These are phyloP conservation scores for Xylariales sp. DNA, from an alignment of 2,329 filamentous ascomycete species.

Conservation along the genomic window DNA sequence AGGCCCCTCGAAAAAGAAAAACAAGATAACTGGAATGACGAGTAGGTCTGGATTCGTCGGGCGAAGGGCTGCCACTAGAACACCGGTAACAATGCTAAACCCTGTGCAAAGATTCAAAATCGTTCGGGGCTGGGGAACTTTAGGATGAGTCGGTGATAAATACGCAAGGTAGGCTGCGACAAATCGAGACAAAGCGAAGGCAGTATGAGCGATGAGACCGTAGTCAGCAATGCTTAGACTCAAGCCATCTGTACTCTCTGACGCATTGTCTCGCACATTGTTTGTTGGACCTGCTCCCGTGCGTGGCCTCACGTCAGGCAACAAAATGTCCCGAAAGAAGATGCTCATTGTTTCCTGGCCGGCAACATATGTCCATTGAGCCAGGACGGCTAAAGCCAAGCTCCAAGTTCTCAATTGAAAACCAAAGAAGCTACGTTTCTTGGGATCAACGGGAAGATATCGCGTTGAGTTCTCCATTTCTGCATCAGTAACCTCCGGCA, in stretches of 20 bases:
- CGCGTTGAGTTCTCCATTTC: constrained; percentile 63
- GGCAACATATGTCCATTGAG: constrained; percentile 84
- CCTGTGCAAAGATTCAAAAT: constrained; percentile 72
- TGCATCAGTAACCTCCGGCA: constrained; percentile 69
- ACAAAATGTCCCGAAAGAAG: constrained; percentile 67
- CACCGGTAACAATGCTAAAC: constrained; percentile 68
- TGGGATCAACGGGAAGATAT: constrained; percentile 62
- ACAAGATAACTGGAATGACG: constrained; percentile 72
- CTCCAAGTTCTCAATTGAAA: constrained; percentile 66
- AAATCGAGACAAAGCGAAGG: constrained; percentile 81
- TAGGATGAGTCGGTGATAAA: constrained; percentile 58
- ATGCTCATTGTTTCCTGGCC: constrained; percentile 74
- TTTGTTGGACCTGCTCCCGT: neutral
- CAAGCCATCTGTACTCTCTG: constrained; percentile 58
- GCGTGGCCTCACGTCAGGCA: constrained; percentile 43
- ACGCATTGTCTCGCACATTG: constrained; percentile 53
- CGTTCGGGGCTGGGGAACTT: constrained; percentile 73
- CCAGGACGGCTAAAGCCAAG: constrained; percentile 76
- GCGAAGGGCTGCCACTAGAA: constrained; percentile 60
- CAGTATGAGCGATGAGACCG: constrained; percentile 76
- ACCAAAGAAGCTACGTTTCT: constrained; percentile 61
- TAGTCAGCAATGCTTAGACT: constrained; percentile 70
- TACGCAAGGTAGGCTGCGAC: constrained; percentile 73
- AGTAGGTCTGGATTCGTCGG: constrained; percentile 61
- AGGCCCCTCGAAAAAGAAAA: constrained; percentile 84